phyloP scores from a whole-genome alignment of 2,329 filamentous ascomycete genomes.

The Reticulascus tulasneorum region DNA sequence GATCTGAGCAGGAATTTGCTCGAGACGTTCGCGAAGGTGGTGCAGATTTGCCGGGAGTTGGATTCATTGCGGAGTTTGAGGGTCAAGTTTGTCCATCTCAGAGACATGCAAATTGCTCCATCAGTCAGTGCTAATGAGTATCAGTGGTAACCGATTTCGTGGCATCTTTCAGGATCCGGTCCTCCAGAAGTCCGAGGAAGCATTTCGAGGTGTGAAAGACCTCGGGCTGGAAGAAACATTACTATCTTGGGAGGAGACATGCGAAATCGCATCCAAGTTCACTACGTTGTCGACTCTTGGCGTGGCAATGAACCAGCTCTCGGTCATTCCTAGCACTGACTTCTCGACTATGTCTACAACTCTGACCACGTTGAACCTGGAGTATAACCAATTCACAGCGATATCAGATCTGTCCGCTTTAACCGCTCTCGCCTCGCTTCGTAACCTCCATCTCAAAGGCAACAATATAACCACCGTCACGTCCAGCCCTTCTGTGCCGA shows the following conservation, averaged over 20 bases:
- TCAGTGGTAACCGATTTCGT: constrained; percentile 70
- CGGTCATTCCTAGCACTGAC: constrained; percentile 40
- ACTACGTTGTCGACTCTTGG: constrained; percentile 45
- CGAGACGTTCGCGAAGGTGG: constrained; percentile 61
- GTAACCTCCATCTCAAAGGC: constrained; percentile 67
- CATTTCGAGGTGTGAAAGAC: constrained; percentile 51
- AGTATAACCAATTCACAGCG: constrained; percentile 65
- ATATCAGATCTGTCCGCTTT: constrained; percentile 57
- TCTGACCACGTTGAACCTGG: constrained; percentile 62
- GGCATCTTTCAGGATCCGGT: constrained; percentile 37
- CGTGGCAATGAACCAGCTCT: constrained; percentile 56
- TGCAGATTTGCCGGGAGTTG: constrained; percentile 67
- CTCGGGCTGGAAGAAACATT: constrained; percentile 66
- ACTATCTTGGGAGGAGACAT: constrained; percentile 62
- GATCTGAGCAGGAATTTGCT: constrained; percentile 85
- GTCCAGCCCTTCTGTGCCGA: constrained; percentile 20
- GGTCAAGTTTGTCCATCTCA: constrained; percentile 58
- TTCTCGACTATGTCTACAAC: constrained; percentile 40
- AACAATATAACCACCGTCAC: constrained; percentile 59
- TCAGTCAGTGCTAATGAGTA: constrained; percentile 12
- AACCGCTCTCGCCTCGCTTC: constrained; percentile 44
- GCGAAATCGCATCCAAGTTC: constrained; percentile 50
- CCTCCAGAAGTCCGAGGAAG: constrained; percentile 19
- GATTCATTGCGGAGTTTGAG: constrained; percentile 62
- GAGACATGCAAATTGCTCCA: not conserved